These are phyloP conservation scores for Periconia digitata DNA, from an alignment of 2,329 filamentous ascomycete species.

Conservation along the genomic window DNA sequence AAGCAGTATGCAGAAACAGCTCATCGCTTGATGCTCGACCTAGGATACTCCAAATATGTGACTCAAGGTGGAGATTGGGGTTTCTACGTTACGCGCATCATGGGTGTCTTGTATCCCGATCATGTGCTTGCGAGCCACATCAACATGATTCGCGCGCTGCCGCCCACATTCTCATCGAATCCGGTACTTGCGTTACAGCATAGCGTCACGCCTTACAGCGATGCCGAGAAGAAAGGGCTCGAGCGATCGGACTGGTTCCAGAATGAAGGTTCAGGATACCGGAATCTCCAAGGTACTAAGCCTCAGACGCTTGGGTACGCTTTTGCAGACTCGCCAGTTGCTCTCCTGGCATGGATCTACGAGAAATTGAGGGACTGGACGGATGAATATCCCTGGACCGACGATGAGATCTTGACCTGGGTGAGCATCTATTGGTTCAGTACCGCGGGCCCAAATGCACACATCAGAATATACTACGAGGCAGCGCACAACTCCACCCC, in stretches of 20 bases:
- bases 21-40: slow-evolving; percentile 68
- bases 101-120: slow-evolving; percentile 62
- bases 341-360: slow-evolving; percentile 74
- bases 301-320: slow-evolving; percentile 73
- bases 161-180: slow-evolving; percentile 45
- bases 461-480: slow-evolving; percentile 73
- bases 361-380: slow-evolving; percentile 81
- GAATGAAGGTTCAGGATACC: slow-evolving; percentile 61
- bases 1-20: slow-evolving; percentile 65
- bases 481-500: slow-evolving; percentile 46
- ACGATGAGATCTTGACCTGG: slow-evolving; percentile 77
- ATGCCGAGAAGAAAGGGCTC: slow-evolving; percentile 55
- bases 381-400: slow-evolving; percentile 70
- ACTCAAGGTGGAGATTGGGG: slow-evolving; percentile 73
- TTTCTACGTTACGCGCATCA: slow-evolving; percentile 62
- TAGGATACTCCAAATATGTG: slow-evolving; percentile 63
- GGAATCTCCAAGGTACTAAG: slow-evolving; percentile 63
- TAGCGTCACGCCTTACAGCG: slow-evolving; percentile 56
- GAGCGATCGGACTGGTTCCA: slow-evolving; percentile 60
- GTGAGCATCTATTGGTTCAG: slow-evolving; percentile 73
- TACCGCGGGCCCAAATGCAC: slow-evolving; percentile 67
- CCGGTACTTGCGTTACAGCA: slow-evolving; percentile 62
- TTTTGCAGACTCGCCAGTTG: slow-evolving; percentile 69
- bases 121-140: slow-evolving; percentile 63
- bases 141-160: slow-evolving; percentile 57